A percentile compares a stretch with the other conserved stretches of the same genome.
Conservation (phyloP, 75 land plant species). For the Sequoia sempervirens region DNA sequence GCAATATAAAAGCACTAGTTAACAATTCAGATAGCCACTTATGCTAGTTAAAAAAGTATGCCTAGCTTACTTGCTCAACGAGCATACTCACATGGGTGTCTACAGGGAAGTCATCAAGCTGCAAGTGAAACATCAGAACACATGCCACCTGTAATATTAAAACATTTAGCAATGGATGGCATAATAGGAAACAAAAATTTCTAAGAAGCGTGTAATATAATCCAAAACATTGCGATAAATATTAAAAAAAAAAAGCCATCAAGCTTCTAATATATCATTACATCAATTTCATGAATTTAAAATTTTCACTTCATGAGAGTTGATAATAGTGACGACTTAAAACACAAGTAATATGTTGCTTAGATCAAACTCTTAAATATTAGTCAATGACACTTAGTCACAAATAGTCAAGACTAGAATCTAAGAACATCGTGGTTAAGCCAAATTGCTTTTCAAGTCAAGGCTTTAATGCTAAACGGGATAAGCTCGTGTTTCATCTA, state of each 20-base stretch:
- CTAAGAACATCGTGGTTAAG: not conserved
- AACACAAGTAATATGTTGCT: not conserved
- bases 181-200: not conserved
- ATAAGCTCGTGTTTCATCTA: not conserved
- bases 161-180: not conserved
- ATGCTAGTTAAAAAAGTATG: not conserved
- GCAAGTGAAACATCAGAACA: slow-evolving; percentile 80
- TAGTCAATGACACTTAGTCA: not conserved
- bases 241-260: not conserved
- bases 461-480: not conserved
- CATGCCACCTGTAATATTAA: slow-evolving; percentile 65
- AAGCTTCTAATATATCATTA: not conserved
- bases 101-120: slow-evolving; percentile 85
- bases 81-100: slow-evolving; percentile 80
- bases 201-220: not conserved
- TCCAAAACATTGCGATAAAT: not conserved
- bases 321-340: not conserved
- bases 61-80: not conserved
- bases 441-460: not conserved
- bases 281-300: not conserved
- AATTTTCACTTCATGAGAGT: not conserved
- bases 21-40: not conserved
- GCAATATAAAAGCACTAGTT: not conserved
- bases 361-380: not conserved
- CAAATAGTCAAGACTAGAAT: not conserved